Evolutionary conservation across 1,139 yeast species (phyloP).

Genomic region (Kluyveromyces sp.): DNA sequence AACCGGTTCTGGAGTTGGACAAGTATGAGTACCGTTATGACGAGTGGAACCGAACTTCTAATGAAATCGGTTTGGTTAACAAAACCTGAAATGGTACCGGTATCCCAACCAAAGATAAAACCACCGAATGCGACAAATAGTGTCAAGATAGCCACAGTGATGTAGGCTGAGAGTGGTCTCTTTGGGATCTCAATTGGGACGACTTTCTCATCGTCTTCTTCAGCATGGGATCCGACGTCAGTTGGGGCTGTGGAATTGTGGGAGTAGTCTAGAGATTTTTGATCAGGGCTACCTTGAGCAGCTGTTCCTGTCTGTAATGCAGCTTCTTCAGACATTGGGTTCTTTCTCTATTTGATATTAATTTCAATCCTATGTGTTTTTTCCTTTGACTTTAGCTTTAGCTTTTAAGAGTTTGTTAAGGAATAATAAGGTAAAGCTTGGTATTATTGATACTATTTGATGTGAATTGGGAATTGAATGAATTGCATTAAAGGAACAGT

Average conservation of each 20-base stretch:
- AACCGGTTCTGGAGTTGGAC: conserved; percentile 48
- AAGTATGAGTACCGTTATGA: conserved; percentile 33
- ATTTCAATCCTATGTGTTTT: not conserved
- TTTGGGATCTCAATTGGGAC: conserved; percentile 28
- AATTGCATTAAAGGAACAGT: too few species aligned
- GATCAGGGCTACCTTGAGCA: not conserved
- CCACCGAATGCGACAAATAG: conserved; percentile 56
- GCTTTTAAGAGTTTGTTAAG: not conserved
- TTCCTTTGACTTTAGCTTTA: not conserved
- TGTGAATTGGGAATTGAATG: too few species aligned
- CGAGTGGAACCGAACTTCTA: conserved; percentile 30
- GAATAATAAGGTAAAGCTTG: too few species aligned
- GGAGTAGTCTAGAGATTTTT: conserved; percentile 12
- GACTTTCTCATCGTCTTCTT: conserved; percentile 9
- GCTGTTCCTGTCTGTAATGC: not conserved
- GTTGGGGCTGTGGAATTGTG: conserved; percentile 17
- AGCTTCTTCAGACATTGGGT: not conserved
- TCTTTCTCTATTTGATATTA: not conserved
- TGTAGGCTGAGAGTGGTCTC: conserved; percentile 42
- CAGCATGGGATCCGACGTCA: conserved; percentile 16
- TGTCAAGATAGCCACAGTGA: conserved; percentile 37
- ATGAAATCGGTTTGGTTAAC: conserved; percentile 60
- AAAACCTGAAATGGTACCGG: conserved; percentile 72
- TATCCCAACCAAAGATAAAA: conserved; percentile 64
- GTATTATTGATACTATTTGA: too few species aligned